Percentiles rank a stretch among this genome's conserved stretches.
Conservation (phyloP, 495 filamentous ascomycete species). For the Penicillium canescens region DNA sequence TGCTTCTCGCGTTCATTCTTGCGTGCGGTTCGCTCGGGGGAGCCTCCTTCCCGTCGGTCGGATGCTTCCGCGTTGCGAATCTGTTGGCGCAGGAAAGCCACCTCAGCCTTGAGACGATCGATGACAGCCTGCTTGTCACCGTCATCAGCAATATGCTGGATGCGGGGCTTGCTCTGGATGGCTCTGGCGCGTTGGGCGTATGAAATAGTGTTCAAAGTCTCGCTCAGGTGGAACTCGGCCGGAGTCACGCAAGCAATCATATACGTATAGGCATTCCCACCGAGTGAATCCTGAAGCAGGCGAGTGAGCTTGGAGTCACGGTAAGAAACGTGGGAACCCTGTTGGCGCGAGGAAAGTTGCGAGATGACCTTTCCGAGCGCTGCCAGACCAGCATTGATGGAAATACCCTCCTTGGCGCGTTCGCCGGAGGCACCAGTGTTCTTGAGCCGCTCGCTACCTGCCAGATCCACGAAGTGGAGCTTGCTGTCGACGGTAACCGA, state of each 20-base stretch:
- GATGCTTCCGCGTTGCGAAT: conserved; percentile 70
- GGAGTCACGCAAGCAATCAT: conserved; percentile 99
- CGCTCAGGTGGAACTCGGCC: conserved; percentile 94
- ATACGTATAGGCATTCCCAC: conserved; percentile 96
- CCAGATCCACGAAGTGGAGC: conserved; percentile 97
- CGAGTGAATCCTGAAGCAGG: conserved; percentile 95
- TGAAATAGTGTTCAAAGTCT: conserved; percentile 94
- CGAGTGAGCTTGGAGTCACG: conserved; percentile 96
- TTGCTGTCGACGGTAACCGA: conserved; percentile 94
- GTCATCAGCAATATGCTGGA: conserved; percentile 88
- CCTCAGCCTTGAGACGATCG: conserved; percentile 90
- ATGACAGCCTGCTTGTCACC: conserved; percentile 94
- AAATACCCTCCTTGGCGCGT: conserved; percentile 94
- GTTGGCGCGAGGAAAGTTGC: conserved; percentile 86
- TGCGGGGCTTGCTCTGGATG: conserved; percentile 96
- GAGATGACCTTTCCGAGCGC: conserved; percentile 98
- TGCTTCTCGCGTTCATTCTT: conserved; percentile 84
- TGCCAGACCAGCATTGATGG: conserved; percentile 95
- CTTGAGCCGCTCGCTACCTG: conserved; percentile 95
- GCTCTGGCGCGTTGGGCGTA: conserved; percentile 95
- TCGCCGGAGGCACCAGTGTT: conserved; percentile 96
- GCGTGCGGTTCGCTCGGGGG: conserved; percentile 72
- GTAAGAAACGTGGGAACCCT: conserved; percentile 93
- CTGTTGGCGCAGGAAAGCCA: conserved; percentile 91
- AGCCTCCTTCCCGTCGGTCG: conserved; percentile 57